Conservation (phyloP, 306 rosid genomes). For the Cucurbita argyrosperma region DNA sequence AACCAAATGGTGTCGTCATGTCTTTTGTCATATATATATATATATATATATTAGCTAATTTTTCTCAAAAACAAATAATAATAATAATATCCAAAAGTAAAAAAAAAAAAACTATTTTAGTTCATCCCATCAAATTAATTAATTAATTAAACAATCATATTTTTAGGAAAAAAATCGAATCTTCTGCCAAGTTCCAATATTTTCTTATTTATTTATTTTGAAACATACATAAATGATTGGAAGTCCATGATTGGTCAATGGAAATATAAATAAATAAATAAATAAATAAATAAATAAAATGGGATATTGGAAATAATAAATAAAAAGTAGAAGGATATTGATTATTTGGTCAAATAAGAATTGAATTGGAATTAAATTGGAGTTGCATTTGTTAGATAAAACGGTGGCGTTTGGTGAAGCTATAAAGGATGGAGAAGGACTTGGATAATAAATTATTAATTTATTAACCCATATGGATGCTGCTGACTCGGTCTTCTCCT, state of each 20-base stretch:
- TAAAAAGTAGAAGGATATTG: background rate
- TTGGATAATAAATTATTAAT: background rate
- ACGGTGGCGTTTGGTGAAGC: slow-evolving; percentile 33
- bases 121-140: background rate
- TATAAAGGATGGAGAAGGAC: slow-evolving; percentile 16
- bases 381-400: background rate
- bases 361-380: background rate
- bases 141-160: background rate
- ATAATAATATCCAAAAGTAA: background rate
- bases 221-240: too few relatives aligned
- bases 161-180: background rate
- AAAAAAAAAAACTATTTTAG: background rate
- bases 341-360: slow-evolving; percentile 3
- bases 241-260: background rate
- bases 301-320: background rate
- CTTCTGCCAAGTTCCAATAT: background rate
- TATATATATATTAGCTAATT: too few relatives aligned
- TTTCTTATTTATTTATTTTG: background rate
- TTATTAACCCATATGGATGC: background rate
- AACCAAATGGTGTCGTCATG: background rate
- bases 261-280: background rate
- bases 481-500: background rate
- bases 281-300: background rate
- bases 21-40: background rate
- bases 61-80: background rate